Evolutionary conservation across 2,329 filamentous ascomycete genomes (phyloP), one percentile per base, ranked within the genome.

Genomic region (Pseudogymnoascus sp.): DNA sequence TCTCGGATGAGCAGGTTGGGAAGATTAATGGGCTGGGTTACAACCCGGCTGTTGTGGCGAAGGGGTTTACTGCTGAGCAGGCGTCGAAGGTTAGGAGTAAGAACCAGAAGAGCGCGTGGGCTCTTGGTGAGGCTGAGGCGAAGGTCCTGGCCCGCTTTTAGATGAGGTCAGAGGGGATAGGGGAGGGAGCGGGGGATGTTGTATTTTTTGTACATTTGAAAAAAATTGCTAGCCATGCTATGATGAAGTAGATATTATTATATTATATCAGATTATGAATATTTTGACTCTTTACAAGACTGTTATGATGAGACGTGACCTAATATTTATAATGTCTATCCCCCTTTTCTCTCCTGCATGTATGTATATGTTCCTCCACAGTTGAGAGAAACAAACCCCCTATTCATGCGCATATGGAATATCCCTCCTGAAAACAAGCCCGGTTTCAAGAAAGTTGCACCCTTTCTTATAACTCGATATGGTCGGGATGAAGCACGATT

Each of bases 11-110:
- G 60, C 82, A 80, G 10, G 82, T 96, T 59, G 90, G 81, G 1
- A 84, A 81, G 79, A 75, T 77, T 65, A 92, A 83, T 63, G 83
- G 84, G 60, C 77, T 96, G 18, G 93, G 91, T 0, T 97, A 97
- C 72, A 97, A 97, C 75, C 93, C 93, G 18, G 93, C 93, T 3
- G 87, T 92, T 4, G 87, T 90, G 76, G 93, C 93, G 12, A 92
- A 88, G 80, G 93, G 92, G 0, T 96, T 96, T 75, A 96, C 92
- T 0, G 83, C 83, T 66, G 85, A 81, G 68, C 91, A 97, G 78
- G 88, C 87, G 66, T 78, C 77, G 42, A 83, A 85, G 21, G 84
- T 91, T 69, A 87, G 89, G 72, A 91, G 88, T 79, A 88, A 83
- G 76, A 83, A 79, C 42, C 75, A 80, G 70, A 75, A 75, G 57